Base-by-base conservation (phyloP, 2,329 filamentous ascomycete genomes). In the Nemania sp. region DNA sequence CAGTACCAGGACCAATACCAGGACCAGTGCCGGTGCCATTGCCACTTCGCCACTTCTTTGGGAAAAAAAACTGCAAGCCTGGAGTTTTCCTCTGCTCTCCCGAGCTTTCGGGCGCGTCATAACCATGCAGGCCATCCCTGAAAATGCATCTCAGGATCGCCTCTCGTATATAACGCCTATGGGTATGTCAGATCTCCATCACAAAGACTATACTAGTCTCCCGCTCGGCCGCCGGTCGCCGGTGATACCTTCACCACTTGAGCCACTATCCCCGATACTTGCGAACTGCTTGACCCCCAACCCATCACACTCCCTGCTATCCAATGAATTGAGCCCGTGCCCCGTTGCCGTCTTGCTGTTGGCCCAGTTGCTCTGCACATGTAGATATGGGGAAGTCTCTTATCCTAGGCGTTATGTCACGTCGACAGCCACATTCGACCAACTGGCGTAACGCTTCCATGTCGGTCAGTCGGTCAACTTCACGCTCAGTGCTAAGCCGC, bases 151-250 rank as follows among this genome's bases (percentile, higher is more conserved):
- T 76, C 77, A 71, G 72, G 76, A 77, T 76, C 76, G 75, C 67
- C 75, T 76, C 63, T 79, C 78, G 64, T 82, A 79, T 75, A 78
- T 85, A 67, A 78, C 76, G 69, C 83, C 83, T 74, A 82, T 85
- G 75, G 83, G 83, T 85, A 75, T 81, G 83, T 76, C 32, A 55
- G 54, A 54, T 61, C 53, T 51, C 46, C 15, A 51, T 67, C 29
- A 21, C 42, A 40, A 52, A 59, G 35, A 21, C 35, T 49, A 54
- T 12, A 12, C 35, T 20, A 15, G 32, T 39, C 46, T 54, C 47
- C 60, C 56, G 47, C 29, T 42, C 55, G 32, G 6, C 58, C 48
- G 54, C 43, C 39, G 29, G 20, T 29, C 18, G 29, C 49, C 56
- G 60, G 60, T 56, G 56, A 63, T 63, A 60, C 45, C 56, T 49